Percentiles rank a stretch among this genome's conserved stretches.
Evolutionary conservation across 2,329 filamentous ascomycete species (phyloP).

Genomic region (Bisporella sp.): DNA sequence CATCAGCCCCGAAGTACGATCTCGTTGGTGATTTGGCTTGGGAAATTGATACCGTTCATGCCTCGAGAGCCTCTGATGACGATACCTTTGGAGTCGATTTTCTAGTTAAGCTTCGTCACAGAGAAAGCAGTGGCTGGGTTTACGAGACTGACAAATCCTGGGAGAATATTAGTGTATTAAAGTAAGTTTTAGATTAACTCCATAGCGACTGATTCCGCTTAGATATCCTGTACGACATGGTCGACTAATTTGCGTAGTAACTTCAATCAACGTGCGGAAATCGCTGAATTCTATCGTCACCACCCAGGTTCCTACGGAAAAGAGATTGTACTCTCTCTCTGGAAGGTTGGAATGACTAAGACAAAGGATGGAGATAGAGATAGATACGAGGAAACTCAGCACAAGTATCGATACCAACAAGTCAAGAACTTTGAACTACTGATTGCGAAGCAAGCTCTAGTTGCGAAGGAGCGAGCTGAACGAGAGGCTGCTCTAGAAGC

Average conservation of each 20-base stretch:
- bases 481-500: too few relatives aligned
- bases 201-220: background rate
- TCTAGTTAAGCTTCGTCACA: background rate
- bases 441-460: too few relatives aligned
- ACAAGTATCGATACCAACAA: too few relatives aligned
- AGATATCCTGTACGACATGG: background rate
- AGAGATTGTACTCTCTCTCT: conserved; percentile 1
- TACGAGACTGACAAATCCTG: background rate
- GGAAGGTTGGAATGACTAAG: background rate
- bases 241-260: background rate
- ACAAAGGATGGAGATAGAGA: too few relatives aligned
- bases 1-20: conserved; percentile 7
- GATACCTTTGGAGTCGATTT: conserved; percentile 7
- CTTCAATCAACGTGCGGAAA: background rate
- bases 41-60: background rate
- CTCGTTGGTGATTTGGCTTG: conserved; percentile 3
- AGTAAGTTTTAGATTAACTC: conserved; percentile 1
- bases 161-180: background rate
- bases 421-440: too few relatives aligned
- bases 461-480: too few relatives aligned
- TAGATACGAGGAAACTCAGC: background rate
- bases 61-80: background rate
- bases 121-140: conserved; percentile 1
- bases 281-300: conserved; percentile 1
- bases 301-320: conserved; percentile 3